Conservation (phyloP, 495 filamentous ascomycete species). For the Parachaetomium inaequale region DNA sequence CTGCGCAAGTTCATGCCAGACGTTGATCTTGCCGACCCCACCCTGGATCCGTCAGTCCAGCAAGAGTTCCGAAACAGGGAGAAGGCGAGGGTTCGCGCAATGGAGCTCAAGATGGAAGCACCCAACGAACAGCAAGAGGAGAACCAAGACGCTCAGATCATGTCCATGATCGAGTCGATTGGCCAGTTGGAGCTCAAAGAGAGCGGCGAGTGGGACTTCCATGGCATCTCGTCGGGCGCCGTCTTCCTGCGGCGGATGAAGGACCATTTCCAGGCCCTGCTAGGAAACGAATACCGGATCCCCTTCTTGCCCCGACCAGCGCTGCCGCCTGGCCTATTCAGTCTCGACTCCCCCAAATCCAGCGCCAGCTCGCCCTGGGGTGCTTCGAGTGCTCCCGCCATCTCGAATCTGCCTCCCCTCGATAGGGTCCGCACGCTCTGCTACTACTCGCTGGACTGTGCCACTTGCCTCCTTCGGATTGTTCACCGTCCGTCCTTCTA, state of each 20-base stretch:
- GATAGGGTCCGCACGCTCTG: slow-evolving; percentile 66
- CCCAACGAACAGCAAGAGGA: slow-evolving; percentile 15
- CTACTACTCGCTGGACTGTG: slow-evolving; percentile 75
- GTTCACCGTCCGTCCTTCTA: slow-evolving; percentile 89
- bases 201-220: slow-evolving; percentile 88
- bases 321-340: slow-evolving; percentile 36
- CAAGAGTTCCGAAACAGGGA: slow-evolving; percentile 53
- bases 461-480: slow-evolving; percentile 75
- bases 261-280: slow-evolving; percentile 68
- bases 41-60: slow-evolving; percentile 65
- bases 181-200: slow-evolving; percentile 91
- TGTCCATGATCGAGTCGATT: slow-evolving; percentile 91
- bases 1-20: slow-evolving; percentile 77
- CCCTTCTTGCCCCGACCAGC: slow-evolving; percentile 47
- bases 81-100: slow-evolving; percentile 38
- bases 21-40: slow-evolving; percentile 78
- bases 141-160: slow-evolving; percentile 72
- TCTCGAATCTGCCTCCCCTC: slow-evolving; percentile 67
- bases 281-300: slow-evolving; percentile 51
- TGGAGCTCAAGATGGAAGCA: slow-evolving; percentile 33
- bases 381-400: slow-evolving; percentile 54
- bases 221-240: slow-evolving; percentile 87
- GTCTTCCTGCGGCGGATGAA: slow-evolving; percentile 82
- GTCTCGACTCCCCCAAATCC: slow-evolving; percentile 70
- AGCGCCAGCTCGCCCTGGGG: slow-evolving; percentile 53